These are phyloP conservation scores for Penicillium maclennaniae DNA, from an alignment of 495 filamentous ascomycete genomes.

Conservation along the genomic window DNA sequence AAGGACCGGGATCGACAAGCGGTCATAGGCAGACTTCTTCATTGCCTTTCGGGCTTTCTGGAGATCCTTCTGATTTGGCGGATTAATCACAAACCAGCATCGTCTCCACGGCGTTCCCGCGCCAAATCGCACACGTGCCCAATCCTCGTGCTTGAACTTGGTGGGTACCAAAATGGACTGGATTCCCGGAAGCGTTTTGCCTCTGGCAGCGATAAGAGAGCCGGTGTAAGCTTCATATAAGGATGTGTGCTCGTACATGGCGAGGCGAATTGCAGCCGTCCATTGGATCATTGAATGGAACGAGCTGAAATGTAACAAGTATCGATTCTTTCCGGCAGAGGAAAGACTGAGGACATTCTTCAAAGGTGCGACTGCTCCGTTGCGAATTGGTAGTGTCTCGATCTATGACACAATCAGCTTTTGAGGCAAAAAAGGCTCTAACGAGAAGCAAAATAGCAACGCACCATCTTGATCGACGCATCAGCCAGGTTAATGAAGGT, in stretches of 20 bases:
- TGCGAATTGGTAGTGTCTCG: constrained; percentile 80
- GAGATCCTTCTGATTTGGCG: constrained; percentile 87
- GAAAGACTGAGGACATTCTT: constrained; percentile 94
- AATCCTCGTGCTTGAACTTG: constrained; percentile 77
- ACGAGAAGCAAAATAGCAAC: constrained; percentile 6
- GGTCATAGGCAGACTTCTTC: constrained; percentile 87
- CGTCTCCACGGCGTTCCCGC: constrained; percentile 94
- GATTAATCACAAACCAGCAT: constrained; percentile 92
- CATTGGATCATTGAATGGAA: constrained; percentile 90
- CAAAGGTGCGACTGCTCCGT: constrained; percentile 67
- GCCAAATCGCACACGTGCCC: constrained; percentile 93
- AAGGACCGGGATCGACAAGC: constrained; percentile 60
- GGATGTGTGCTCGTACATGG: constrained; percentile 91
- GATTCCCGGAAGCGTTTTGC: constrained; percentile 82
- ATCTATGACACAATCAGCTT: constrained; percentile 54
- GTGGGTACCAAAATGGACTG: constrained; percentile 76
- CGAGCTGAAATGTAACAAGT: constrained; percentile 93
- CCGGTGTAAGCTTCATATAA: constrained; percentile 97
- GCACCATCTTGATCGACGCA: constrained; percentile 95
- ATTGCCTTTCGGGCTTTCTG: constrained; percentile 75
- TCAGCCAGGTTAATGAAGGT: constrained; percentile 97
- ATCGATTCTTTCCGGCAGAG: constrained; percentile 92
- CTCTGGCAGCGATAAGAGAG: constrained; percentile 91
- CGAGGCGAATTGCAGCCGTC: constrained; percentile 90
- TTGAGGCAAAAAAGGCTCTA: neutral